Evolutionary conservation across 2,329 filamentous ascomycete species (phyloP), one percentile per base, ranked within the genome.

Genomic region (Penicillium hordei): DNA sequence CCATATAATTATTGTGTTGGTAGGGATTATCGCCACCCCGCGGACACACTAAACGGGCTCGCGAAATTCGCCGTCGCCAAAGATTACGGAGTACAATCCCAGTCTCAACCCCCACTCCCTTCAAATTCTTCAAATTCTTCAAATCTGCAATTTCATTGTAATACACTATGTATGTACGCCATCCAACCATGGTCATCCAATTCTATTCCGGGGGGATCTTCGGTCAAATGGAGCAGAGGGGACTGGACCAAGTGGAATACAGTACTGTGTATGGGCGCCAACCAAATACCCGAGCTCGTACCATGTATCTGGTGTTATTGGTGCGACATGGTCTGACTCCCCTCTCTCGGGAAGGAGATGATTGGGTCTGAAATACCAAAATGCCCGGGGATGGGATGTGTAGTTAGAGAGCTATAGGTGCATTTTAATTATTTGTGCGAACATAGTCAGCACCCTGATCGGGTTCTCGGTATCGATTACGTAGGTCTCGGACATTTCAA

Each of bases 151-250:
- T 17, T 29, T 21, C 8, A 29, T 25, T 44, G 27, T 21, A 12
- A 31, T 48, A n/a, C n/a, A n/a, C n/a, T n/a, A 9, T 34, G 7
- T 3, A 5, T 3, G n/a, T 25, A 44, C 29, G 31, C n/a, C 9
- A 31, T 31, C 1, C 15, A 50, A 43, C 52, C 49, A 49, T 51
- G 59, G 52, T 52, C 43, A 19, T 46, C 36, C 17, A 21, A 9
- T 40, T 57, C 59, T 13, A 43, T 57, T 59, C 52, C 44, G 45
- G 52, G 59, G 61, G 40, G 21, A 36, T 46, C 21, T 36, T 63
- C 60, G 58, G 54, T 39, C 9, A 15, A 50, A 57, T 56, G 58
- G 62, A 61, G 55, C 13, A 43, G 48, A 53, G 36, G 33, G n/a
- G 54, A 61, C 55, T 61, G 54, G 63, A 49, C 43, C 21, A 51